Evolutionary conservation across 2,329 filamentous ascomycete genomes (phyloP).

Genomic region (Botryotinia convoluta): DNA sequence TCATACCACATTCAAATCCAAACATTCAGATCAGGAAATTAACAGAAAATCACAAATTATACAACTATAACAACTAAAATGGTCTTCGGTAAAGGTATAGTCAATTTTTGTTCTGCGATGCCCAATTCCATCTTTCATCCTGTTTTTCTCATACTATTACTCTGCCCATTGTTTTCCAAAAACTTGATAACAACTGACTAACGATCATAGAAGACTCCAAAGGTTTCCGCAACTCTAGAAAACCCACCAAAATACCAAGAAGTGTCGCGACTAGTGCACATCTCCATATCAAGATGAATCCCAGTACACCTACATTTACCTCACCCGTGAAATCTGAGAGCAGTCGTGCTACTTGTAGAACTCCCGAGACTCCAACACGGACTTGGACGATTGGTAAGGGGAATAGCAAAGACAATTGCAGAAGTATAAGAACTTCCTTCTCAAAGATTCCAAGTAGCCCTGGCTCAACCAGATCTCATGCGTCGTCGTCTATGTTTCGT

Average conservation of each 20-base stretch:
- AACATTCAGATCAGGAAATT: not conserved
- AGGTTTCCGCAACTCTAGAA: not conserved
- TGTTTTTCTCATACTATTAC: rapidly evolving
- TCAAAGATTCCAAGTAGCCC: not conserved
- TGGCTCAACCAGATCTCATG: not conserved
- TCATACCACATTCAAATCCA: not conserved
- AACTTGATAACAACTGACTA: too few species aligned
- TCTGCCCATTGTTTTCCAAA: too few species aligned
- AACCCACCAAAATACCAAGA: not conserved
- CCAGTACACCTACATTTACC: not conserved
- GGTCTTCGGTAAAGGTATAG: not conserved
- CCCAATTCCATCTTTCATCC: not conserved
- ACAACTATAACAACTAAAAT: not conserved
- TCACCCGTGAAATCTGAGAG: not conserved
- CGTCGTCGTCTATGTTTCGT: not conserved
- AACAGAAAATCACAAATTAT: not conserved
- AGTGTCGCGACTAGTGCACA: not conserved
- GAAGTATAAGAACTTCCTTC: not conserved
- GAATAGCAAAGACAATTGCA: rapidly evolving
- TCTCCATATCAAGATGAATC: not conserved
- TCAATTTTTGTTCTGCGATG: not conserved
- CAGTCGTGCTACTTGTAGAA: not conserved
- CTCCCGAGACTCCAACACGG: not conserved
- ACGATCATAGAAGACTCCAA: not conserved
- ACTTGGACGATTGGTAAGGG: not conserved